These are phyloP conservation scores for Stemphylium lycopersici DNA, from an alignment of 2,329 filamentous ascomycete genomes.

Conservation along the genomic window DNA sequence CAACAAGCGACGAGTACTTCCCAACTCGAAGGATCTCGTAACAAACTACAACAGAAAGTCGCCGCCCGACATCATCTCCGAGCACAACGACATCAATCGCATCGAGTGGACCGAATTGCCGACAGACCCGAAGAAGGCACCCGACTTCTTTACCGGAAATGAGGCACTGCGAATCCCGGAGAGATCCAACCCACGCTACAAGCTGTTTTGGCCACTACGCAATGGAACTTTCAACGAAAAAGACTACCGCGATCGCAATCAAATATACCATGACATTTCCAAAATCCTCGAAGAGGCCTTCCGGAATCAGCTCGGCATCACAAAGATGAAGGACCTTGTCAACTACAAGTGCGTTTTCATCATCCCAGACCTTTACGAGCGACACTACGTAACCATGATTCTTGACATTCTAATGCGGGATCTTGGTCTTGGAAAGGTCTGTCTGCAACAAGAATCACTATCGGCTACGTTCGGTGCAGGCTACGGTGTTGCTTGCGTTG, in stretches of 20 bases:
- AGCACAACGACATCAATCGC: conserved; percentile 92
- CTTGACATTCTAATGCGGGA: conserved; percentile 85
- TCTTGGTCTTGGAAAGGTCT: conserved; percentile 87
- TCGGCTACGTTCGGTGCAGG: conserved; percentile 94
- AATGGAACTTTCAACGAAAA: conserved; percentile 88
- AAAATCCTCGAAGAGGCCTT: conserved; percentile 86
- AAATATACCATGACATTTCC: conserved; percentile 85
- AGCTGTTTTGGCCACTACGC: conserved; percentile 88
- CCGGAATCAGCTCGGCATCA: conserved; percentile 80
- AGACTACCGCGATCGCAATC: conserved; percentile 80
- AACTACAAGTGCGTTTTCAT: conserved; percentile 97
- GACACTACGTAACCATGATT: conserved; percentile 83
- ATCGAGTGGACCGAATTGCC: conserved; percentile 93
- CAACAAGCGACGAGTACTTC: conserved; percentile 92
- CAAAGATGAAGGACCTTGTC: conserved; percentile 77
- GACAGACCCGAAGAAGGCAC: conserved; percentile 63
- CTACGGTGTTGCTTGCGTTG: conserved; percentile 91
- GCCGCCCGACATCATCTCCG: conserved; percentile 83
- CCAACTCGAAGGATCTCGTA: conserved; percentile 96
- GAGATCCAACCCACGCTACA: conserved; percentile 85
- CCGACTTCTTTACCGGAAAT: conserved; percentile 79
- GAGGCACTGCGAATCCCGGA: conserved; percentile 88
- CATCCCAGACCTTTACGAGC: conserved; percentile 96
- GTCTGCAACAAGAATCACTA: conserved; percentile 95
- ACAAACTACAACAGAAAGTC: conserved; percentile 90